Evolutionary conservation across 2,329 filamentous ascomycete genomes (phyloP).

Genomic region (Colletotrichum cordylinicola): DNA sequence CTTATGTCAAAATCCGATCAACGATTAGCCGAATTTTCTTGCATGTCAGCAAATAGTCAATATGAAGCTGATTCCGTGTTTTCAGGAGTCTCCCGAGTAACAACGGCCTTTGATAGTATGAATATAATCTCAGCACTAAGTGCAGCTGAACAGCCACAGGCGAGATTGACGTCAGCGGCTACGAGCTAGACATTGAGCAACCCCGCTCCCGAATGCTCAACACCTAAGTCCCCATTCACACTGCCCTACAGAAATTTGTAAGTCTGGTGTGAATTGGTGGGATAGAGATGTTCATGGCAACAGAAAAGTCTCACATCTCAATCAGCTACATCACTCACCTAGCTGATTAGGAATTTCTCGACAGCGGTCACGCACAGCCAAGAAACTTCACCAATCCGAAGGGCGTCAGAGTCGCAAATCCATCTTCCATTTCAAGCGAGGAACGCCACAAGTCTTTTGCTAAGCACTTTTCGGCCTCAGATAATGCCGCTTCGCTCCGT

Average conservation of each 20-base stretch:
- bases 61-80: not conserved
- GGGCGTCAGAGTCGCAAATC: not conserved
- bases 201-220: not conserved
- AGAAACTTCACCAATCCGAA: not conserved
- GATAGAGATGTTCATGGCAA: not conserved
- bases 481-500: not conserved
- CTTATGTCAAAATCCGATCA: rapidly evolving
- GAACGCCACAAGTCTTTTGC: not conserved
- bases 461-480: not conserved
- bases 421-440: not conserved
- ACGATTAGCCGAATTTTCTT: not conserved
- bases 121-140: not conserved
- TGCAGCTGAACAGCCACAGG: not conserved
- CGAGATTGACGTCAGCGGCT: not conserved
- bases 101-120: not conserved
- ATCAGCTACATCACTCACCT: not conserved
- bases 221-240: not conserved
- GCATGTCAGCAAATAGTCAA: not conserved
- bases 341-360: not conserved
- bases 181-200: not conserved
- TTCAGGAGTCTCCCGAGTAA: not conserved
- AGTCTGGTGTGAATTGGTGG: not conserved
- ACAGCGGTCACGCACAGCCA: not conserved
- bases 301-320: not conserved
- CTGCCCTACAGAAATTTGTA: not conserved